Evolutionary conservation across 2,329 filamentous ascomycete genomes (phyloP).

Genomic region (Davidsoniella virescens): DNA sequence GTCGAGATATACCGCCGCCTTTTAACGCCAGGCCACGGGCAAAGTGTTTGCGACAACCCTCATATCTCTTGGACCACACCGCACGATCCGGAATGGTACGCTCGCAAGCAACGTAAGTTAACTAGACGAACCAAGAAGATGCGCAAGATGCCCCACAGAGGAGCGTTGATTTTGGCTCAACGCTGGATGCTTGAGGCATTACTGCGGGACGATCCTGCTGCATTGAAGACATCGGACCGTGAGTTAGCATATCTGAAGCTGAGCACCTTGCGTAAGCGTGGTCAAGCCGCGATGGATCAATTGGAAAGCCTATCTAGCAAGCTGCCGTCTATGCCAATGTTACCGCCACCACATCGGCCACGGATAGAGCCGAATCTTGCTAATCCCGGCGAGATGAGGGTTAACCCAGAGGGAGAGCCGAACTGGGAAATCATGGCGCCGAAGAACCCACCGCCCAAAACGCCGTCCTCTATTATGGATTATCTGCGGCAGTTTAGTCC

Average conservation of each 20-base stretch:
- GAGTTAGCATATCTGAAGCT: conserved; percentile 2
- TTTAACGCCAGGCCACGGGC: conserved; percentile 1
- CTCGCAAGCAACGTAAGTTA: neutral
- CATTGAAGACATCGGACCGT: neutral
- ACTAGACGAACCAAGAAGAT: neutral
- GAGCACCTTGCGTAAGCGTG: neutral
- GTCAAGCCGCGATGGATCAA: neutral
- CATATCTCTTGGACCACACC: conserved; percentile 3
- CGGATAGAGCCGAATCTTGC: neutral
- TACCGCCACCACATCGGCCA: too few species aligned
- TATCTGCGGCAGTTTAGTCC: too few species aligned
- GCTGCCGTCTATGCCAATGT: too few species aligned
- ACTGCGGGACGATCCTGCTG: neutral
- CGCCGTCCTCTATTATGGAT: too few species aligned
- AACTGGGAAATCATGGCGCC: too few species aligned
- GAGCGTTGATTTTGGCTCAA: neutral
- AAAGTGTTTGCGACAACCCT: neutral
- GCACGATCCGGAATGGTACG: neutral
- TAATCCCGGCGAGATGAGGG: neutral
- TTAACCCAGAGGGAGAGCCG: neutral
- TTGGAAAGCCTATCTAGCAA: too few species aligned
- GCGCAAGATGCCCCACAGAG: neutral
- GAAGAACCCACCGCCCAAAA: too few species aligned
- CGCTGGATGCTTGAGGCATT: conserved; percentile 1
- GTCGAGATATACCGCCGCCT: conserved; percentile 4